phyloP scores from a whole-genome alignment of 108 stramenopile species.

The Nannochloropsis gaditana region DNA sequence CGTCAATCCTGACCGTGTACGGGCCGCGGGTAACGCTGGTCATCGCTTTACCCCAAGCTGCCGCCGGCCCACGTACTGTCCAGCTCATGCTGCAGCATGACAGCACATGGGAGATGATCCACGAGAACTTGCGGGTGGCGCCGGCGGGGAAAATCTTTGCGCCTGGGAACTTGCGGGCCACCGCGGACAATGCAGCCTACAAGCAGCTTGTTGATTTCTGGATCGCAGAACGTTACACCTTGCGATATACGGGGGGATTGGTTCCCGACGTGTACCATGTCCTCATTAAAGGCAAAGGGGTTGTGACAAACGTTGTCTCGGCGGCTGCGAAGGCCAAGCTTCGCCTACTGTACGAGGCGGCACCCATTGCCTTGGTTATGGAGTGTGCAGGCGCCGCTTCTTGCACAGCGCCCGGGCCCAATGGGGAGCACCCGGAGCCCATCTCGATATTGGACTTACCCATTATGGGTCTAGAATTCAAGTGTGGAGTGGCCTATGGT shows the following conservation, averaged over 20 bases:
- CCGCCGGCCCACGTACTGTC: background rate
- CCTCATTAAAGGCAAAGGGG: conserved; percentile 48
- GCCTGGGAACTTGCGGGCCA: conserved; percentile 84
- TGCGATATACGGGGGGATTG: conserved; percentile 56
- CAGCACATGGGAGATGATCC: conserved; percentile 58
- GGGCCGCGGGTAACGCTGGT: conserved; percentile 52
- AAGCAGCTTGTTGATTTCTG: conserved; percentile 32
- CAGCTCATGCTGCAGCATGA: conserved; percentile 55
- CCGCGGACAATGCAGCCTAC: conserved; percentile 64
- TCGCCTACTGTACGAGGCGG: conserved; percentile 54
- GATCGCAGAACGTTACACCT: conserved; percentile 42
- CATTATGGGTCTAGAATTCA: conserved; percentile 62
- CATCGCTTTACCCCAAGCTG: conserved; percentile 29
- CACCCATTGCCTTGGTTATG: conserved; percentile 53
- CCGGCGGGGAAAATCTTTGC: conserved; percentile 69
- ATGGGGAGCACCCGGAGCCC: conserved; percentile 25
- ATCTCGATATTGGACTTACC: conserved; percentile 60
- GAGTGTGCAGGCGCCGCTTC: conserved; percentile 59
- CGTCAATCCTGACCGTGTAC: conserved; percentile 50
- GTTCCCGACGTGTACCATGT: conserved; percentile 59
- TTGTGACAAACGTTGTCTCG: conserved; percentile 51
- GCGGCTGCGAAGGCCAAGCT: conserved; percentile 54
- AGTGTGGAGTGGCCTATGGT: conserved; percentile 68
- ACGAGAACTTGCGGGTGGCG: conserved; percentile 47
- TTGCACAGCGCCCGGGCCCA: conserved; percentile 25